These are phyloP conservation scores for Colletotrichum caudatum DNA, from an alignment of 2,329 filamentous ascomycete genomes.

Conservation along the genomic window DNA sequence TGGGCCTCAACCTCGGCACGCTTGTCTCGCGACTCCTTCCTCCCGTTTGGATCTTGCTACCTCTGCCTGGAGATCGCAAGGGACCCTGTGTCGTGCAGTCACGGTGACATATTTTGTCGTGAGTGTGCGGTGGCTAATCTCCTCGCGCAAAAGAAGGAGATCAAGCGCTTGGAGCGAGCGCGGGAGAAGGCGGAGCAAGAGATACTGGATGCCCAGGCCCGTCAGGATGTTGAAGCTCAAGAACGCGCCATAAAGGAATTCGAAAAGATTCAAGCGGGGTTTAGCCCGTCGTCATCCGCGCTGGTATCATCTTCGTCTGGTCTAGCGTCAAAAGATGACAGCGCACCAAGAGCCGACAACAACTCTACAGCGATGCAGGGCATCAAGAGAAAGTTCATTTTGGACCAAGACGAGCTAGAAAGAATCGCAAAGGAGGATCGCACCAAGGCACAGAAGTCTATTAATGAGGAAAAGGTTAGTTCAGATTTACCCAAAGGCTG, in stretches of 20 bases:
- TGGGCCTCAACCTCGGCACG: constrained; percentile 89
- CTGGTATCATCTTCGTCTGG: not conserved
- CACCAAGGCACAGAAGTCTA: constrained; percentile 74
- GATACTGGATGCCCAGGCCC: constrained; percentile 67
- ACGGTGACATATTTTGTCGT: constrained; percentile 93
- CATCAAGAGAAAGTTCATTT: constrained; percentile 80
- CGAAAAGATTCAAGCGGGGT: constrained; percentile 83
- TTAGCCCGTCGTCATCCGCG: constrained; percentile 52
- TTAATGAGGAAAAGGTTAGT: constrained; percentile 78
- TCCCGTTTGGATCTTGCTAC: constrained; percentile 89
- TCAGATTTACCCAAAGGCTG: not conserved
- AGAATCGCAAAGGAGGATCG: constrained; percentile 78
- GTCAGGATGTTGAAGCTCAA: constrained; percentile 76
- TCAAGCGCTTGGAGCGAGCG: constrained; percentile 80
- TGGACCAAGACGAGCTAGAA: constrained; percentile 81
- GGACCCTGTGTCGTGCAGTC: constrained; percentile 84
- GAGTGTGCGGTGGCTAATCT: constrained; percentile 94
- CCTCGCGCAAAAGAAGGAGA: constrained; percentile 91
- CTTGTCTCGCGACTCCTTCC: constrained; percentile 88
- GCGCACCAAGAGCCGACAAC: not conserved
- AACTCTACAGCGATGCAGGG: constrained; percentile 42
- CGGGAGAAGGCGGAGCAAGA: constrained; percentile 73
- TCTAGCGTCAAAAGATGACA: not conserved
- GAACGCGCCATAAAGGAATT: constrained; percentile 82
- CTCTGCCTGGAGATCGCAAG: constrained; percentile 86